These are phyloP conservation scores for Paramecium octaurelia DNA, from an alignment of 73 alveolate genomes.

Conservation along the genomic window DNA sequence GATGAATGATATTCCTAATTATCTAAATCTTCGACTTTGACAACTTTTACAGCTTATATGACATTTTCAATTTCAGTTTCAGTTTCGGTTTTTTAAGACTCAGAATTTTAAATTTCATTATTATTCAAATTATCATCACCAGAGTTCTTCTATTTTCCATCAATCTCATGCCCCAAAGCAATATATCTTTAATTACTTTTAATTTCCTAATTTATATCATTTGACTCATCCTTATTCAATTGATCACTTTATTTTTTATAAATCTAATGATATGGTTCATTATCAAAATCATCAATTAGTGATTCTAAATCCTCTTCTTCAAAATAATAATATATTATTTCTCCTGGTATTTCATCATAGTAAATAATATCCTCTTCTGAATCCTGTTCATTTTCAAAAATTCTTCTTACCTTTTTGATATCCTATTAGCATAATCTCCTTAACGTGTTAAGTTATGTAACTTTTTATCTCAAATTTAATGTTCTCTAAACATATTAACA, in stretches of 20 bases:
- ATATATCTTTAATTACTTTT: background rate
- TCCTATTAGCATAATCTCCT: background rate
- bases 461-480: background rate
- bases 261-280: background rate
- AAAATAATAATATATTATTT: background rate
- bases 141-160: background rate
- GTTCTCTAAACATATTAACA: background rate
- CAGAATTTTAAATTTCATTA: background rate
- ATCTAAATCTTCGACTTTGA: background rate
- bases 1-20: background rate
- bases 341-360: background rate
- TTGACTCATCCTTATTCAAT: background rate
- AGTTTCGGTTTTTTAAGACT: too few species aligned
- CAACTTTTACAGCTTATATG: background rate
- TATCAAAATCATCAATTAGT: background rate
- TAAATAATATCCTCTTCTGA: background rate
- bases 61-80: background rate
- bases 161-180: background rate
- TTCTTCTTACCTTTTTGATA: background rate
- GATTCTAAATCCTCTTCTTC: background rate
- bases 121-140: background rate
- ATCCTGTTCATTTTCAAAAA: background rate
- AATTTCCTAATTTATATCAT: background rate
- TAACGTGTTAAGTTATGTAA: background rate
- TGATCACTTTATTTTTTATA: background rate